Evolutionary conservation across 139 green algal genomes (phyloP), one percentile per base, ranked within the genome.

Genomic region (Auxenochlorella pyrenoidosa): DNA sequence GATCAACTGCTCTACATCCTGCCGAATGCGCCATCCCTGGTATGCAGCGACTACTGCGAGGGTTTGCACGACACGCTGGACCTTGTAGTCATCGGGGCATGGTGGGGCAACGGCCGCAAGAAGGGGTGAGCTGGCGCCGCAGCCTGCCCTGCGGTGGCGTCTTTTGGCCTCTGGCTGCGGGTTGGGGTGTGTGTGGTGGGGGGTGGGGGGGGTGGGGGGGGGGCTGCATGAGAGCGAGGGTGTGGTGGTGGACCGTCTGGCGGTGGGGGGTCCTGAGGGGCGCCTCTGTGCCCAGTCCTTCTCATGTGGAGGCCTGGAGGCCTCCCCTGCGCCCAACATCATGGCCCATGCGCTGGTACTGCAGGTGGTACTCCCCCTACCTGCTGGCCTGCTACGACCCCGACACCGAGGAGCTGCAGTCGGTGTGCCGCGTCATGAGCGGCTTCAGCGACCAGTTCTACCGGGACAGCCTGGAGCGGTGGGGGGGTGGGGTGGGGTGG

Each of bases 381-480:
- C 92, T 99, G 66, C 54, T 99, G 82, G 97, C 97, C 2, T 92
- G 93, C 59, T 98, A 90, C 32, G 95, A 99, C 87, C 91, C 93
- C 0, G 82, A 79, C 8, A 59, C 32, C 8, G 84, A 54, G 32
- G 38, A 84, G 59, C 30, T 89, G 30, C 92, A 96, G 92, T 87
- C 68, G 15, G 76, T 97, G 54, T 98, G 95, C 86, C 93, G 96
- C 70, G 93, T 88, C 83, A 99, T 99, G 94, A 95, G 86, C 28
- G 97, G 97, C 43, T 99, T 99, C 92, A 93, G 87, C 5, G 97
- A 99, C 82, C 91, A 87, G 34, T 98, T 98, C 92, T 98, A 98
- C 82, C 66, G n/a, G 3, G 92, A 90, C 19, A 92, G 93, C 0
- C 95, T 87, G 41, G 87, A 88, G 82, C 91, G 95, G 26, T 63